phyloP scores from a whole-genome alignment of 192 early-diverging fungal species.

The Endogone sp. region DNA sequence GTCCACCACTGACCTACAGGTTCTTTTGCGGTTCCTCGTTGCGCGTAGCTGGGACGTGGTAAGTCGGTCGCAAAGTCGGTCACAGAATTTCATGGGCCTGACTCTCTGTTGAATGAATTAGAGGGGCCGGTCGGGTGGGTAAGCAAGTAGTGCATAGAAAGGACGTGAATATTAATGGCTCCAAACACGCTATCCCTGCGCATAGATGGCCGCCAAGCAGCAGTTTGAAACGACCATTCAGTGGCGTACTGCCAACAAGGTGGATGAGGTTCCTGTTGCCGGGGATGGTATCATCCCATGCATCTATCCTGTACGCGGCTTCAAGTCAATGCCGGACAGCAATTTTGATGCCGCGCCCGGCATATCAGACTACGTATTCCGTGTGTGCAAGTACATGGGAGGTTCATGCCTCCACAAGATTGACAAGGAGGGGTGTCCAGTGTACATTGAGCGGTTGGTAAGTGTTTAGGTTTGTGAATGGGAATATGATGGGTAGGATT shows the following conservation, averaged over 20 bases:
- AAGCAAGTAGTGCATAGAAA: too few species aligned
- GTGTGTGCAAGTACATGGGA: conserved; percentile 61
- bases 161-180: too few species aligned
- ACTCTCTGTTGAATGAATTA: too few species aligned
- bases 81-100: too few species aligned
- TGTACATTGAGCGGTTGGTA: conserved; percentile 92
- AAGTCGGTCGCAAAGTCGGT: conserved; percentile 36
- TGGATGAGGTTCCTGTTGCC: conserved; percentile 59
- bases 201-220: conserved; percentile 56
- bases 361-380: conserved; percentile 60
- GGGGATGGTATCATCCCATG: conserved; percentile 53
- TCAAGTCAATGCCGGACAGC: conserved; percentile 53
- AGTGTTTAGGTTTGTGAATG: conserved; percentile 10
- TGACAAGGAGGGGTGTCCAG: conserved; percentile 84
- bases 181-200: too few species aligned
- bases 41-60: conserved; percentile 61
- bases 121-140: too few species aligned
- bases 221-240: conserved; percentile 55
- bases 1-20: too few species aligned
- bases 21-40: conserved; percentile 52
- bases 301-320: conserved; percentile 66
- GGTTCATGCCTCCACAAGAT: conserved; percentile 79
- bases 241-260: conserved; percentile 56
- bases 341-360: conserved; percentile 54
- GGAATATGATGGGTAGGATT: too few species aligned